Percentiles rank a stretch among this genome's conserved stretches.
phyloP scores from a whole-genome alignment of 148 eudicot species.

The Dianthus caryophyllus region DNA sequence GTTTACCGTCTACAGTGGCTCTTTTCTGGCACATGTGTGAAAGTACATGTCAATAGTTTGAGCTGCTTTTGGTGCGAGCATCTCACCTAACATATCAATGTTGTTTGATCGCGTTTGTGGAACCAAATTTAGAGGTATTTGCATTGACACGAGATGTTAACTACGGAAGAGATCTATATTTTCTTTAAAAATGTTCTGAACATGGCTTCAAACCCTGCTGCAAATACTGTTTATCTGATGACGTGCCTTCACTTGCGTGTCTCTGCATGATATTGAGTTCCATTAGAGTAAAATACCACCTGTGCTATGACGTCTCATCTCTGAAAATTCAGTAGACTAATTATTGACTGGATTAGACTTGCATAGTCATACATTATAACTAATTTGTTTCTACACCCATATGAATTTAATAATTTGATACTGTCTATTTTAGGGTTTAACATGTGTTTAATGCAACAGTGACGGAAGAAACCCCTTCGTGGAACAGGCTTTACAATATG shows the following conservation, averaged over 20 bases:
- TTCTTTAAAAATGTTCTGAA: too few species aligned
- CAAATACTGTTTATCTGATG: background rate
- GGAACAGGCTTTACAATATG: slow-evolving; percentile 92
- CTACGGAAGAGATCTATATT: background rate
- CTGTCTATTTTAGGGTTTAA: slow-evolving; percentile 14
- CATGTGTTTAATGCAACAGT: slow-evolving; percentile 35
- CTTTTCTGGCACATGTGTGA: background rate
- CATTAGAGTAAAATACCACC: background rate
- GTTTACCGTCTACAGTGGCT: background rate
- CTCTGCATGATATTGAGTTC: background rate
- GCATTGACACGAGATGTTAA: background rate
- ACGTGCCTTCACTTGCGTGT: background rate
- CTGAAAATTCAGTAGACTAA: background rate
- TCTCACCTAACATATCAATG: background rate
- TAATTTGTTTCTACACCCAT: background rate
- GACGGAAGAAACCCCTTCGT: slow-evolving; percentile 89
- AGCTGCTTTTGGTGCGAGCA: background rate
- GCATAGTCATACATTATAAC: background rate
- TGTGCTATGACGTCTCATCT: background rate
- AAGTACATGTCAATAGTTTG: background rate
- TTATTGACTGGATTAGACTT: background rate
- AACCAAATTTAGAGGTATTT: background rate
- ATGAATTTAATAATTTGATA: background rate
- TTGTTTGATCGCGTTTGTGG: background rate
- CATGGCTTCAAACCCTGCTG: background rate